These are phyloP conservation scores for Chaetomium cochliodes DNA, from an alignment of 495 filamentous ascomycete genomes.

Conservation along the genomic window DNA sequence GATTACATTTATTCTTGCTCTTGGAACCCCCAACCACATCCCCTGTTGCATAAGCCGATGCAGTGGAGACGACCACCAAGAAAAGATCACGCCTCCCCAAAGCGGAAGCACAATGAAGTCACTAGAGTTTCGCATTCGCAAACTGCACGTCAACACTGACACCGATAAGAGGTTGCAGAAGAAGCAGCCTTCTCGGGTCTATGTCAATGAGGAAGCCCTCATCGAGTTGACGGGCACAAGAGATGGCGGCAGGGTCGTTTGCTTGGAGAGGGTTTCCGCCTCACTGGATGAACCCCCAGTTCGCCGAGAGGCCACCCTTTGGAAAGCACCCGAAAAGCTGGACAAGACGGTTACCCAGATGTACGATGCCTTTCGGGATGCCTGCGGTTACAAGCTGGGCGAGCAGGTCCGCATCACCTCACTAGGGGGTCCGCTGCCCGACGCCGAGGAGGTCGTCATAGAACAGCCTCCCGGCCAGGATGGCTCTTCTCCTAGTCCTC, in stretches of 20 bases:
- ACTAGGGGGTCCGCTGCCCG: slow-evolving; percentile 35
- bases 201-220: slow-evolving; percentile 64
- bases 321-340: slow-evolving; percentile 62
- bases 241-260: slow-evolving; percentile 58
- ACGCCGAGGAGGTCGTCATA: slow-evolving; percentile 45
- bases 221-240: slow-evolving; percentile 54
- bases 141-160: slow-evolving; percentile 36
- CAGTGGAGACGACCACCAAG: not conserved
- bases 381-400: slow-evolving; percentile 62
- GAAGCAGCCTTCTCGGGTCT: slow-evolving; percentile 50
- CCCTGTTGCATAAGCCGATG: not conserved
- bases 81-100: slow-evolving; percentile 10
- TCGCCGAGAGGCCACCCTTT: slow-evolving; percentile 60
- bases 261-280: slow-evolving; percentile 44
- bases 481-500: slow-evolving; percentile 14
- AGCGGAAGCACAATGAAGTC: slow-evolving; percentile 35
- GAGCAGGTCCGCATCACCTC: slow-evolving; percentile 57
- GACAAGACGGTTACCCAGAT: slow-evolving; percentile 63
- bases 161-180: slow-evolving; percentile 49
- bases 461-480: slow-evolving; percentile 26
- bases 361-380: slow-evolving; percentile 63
- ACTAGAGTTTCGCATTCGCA: slow-evolving; percentile 51
- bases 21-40: not conserved
- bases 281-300: slow-evolving; percentile 17
- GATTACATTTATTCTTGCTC: not conserved